Base-by-base conservation (phyloP, 164 flowering plant species). In the Vitis riparia region DNA sequence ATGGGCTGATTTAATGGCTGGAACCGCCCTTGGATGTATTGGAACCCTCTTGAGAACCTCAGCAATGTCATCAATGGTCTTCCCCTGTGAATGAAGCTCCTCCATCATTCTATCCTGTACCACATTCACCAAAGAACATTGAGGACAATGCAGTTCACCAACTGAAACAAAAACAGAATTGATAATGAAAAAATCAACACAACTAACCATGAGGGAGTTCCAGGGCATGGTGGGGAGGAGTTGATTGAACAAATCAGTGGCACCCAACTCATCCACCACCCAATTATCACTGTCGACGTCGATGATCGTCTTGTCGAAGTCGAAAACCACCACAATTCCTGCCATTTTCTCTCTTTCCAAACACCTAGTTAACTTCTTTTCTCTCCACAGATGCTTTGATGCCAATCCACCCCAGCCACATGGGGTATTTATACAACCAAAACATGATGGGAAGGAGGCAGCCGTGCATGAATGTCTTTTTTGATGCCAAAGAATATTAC, bases 221-320 rank as follows among this genome's bases (percentile, higher is more conserved):
- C 91, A 89, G 2, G 94, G 89, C 88, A 88, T 85, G 76, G 97
- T 87, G 17, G 86, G 90, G 53, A 88, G 87, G 60, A 90, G 90
- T 32, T 81, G 69, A 57, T 90, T 71, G 84, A 92, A 90, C 80
- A 84, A 70, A 2, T 83, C 86, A 10, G 91, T 86, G 15, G 64
- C 65, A 16, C 92, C 92, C 78, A 92, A 60, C 59, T 80, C 86
- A 63, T 89, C 93, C 10, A 89, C 77, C 15, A 90, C 91, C 92
- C 92, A 92, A 62, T 87, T 87, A 76, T 92, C 95, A 48, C 92
- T 90, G 64, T 92, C 95, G 29, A 71, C 59, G 53, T 90, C 95
- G 52, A 92, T 80, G 65, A 92, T 90, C 10, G 97, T 92, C 81
- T 86, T 84, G 71, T 92, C 97, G 55, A 92, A 92, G 48, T 92